phyloP scores from a whole-genome alignment of 2,329 filamentous ascomycete species.

The Plectosphaerella cucumerina region DNA sequence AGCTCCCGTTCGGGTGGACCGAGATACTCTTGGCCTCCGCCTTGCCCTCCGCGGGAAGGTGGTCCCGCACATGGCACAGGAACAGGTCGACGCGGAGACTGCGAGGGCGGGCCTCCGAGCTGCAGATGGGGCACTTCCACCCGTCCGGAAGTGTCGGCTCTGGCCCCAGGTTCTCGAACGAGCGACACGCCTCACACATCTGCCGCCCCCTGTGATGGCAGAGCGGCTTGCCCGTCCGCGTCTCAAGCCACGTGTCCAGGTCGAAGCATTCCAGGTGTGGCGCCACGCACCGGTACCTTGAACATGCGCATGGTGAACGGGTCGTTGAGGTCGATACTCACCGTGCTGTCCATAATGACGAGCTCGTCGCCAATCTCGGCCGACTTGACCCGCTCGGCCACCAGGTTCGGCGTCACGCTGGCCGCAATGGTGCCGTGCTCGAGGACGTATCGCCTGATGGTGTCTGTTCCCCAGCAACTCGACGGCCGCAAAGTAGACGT shows the following conservation, averaged over 20 bases:
- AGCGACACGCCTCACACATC: constrained; percentile 29
- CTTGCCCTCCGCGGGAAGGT: too few species aligned
- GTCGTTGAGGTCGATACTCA: constrained; percentile 62
- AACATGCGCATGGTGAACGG: constrained; percentile 65
- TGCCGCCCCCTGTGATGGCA: constrained; percentile 27
- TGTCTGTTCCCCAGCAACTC: constrained; percentile 59
- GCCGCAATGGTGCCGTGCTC: constrained; percentile 33
- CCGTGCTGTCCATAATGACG: constrained; percentile 49
- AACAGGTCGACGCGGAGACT: too few species aligned
- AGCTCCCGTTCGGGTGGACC: too few species aligned
- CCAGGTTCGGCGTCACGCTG: constrained; percentile 48
- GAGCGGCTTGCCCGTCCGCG: constrained; percentile 47
- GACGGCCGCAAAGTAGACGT: constrained; percentile 61
- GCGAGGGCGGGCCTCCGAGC: too few species aligned
- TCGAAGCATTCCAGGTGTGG: constrained; percentile 86
- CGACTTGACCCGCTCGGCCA: constrained; percentile 43
- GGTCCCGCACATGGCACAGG: constrained; percentile 11
- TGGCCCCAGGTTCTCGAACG: not conserved
- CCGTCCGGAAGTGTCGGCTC: constrained; percentile 60
- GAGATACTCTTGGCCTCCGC: too few species aligned
- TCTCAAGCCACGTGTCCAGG: constrained; percentile 72
- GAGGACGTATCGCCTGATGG: constrained; percentile 35
- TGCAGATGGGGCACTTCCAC: constrained; percentile 48
- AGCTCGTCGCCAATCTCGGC: constrained; percentile 57
- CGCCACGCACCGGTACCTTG: constrained; percentile 66